Percentiles rank a stretch among this genome's conserved stretches.
These are phyloP conservation scores for Globisporangium nagaii DNA, from an alignment of 352 stramenopile genomes.

Conservation along the genomic window DNA sequence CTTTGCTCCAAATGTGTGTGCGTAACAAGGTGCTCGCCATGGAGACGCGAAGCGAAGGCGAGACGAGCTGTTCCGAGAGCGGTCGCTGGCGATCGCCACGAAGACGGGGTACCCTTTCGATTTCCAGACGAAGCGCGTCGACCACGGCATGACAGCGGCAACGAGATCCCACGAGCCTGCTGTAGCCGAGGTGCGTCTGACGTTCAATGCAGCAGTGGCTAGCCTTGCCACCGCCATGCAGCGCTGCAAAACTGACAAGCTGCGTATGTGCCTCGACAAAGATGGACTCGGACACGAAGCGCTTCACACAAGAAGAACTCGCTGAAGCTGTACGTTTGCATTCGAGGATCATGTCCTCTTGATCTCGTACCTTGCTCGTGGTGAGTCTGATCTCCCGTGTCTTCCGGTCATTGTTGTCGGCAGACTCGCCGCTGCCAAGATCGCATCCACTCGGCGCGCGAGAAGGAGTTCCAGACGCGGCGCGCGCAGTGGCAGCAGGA, in stretches of 20 bases:
- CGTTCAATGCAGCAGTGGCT: constrained; percentile 7
- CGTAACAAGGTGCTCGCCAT: constrained; percentile 41
- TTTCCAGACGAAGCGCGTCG: constrained; percentile 16
- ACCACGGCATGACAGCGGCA: constrained; percentile 3
- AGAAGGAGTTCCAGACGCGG: constrained; percentile 25
- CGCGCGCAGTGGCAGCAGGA: constrained; percentile 22
- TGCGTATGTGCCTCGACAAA: not conserved
- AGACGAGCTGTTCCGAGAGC: constrained; percentile 39
- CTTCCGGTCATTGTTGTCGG: not conserved
- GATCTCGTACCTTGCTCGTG: too few relatives aligned
- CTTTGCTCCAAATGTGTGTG: too few relatives aligned
- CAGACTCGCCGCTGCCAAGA: constrained; percentile 51
- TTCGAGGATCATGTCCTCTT: not conserved
- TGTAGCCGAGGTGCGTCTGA: constrained; percentile 4
- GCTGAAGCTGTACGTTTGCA: constrained; percentile 23
- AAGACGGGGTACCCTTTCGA: constrained; percentile 40
- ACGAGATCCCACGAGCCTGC: not conserved
- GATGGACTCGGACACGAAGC: constrained; percentile 2
- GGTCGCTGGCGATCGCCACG: constrained; percentile 33
- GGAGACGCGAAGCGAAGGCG: constrained; percentile 43
- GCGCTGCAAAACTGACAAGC: not conserved
- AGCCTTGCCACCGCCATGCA: not conserved
- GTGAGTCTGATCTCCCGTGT: too few relatives aligned
- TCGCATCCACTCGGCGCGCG: constrained; percentile 31
- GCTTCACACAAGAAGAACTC: constrained; percentile 14